These are phyloP conservation scores for Coprinellus micaceus DNA, from an alignment of 768 basidiomycete genomes.

Conservation along the genomic window DNA sequence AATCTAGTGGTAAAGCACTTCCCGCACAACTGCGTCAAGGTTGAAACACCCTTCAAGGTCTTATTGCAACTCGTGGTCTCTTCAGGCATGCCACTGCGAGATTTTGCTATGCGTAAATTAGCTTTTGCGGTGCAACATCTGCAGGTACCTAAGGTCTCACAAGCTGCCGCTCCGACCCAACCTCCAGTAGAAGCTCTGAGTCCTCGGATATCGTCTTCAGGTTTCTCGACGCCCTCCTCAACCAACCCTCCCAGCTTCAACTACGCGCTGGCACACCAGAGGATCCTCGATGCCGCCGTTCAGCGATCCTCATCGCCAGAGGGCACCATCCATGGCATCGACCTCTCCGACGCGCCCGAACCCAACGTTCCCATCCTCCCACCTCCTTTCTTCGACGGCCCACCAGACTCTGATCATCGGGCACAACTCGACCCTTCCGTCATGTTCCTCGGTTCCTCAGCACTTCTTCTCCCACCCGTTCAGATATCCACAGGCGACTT, in stretches of 20 bases:
- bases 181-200: conserved; percentile 23
- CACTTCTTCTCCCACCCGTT: conserved; percentile 41
- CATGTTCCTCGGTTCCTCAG: conserved; percentile 50
- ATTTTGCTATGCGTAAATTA: conserved; percentile 36
- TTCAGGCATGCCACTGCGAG: conserved; percentile 33
- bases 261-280: conserved; percentile 49
- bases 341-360: conserved; percentile 9
- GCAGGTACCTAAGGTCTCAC: conserved; percentile 35
- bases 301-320: conserved; percentile 21
- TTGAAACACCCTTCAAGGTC: conserved; percentile 62
- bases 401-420: conserved; percentile 33
- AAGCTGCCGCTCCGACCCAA: conserved; percentile 15
- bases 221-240: conserved; percentile 52
- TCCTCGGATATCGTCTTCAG: conserved; percentile 42
- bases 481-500: conserved; percentile 23
- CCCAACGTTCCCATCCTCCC: conserved; percentile 29
- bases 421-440: too few species aligned
- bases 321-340: conserved; percentile 5
- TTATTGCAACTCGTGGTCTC: conserved; percentile 51
- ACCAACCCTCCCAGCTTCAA: conserved; percentile 39
- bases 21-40: conserved; percentile 38
- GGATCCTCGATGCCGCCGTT: conserved; percentile 44
- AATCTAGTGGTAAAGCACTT: conserved; percentile 53
- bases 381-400: conserved; percentile 43
- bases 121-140: conserved; percentile 66